Evolutionary conservation across 495 filamentous ascomycete species (phyloP).

Genomic region (Oidiodendron maius): DNA sequence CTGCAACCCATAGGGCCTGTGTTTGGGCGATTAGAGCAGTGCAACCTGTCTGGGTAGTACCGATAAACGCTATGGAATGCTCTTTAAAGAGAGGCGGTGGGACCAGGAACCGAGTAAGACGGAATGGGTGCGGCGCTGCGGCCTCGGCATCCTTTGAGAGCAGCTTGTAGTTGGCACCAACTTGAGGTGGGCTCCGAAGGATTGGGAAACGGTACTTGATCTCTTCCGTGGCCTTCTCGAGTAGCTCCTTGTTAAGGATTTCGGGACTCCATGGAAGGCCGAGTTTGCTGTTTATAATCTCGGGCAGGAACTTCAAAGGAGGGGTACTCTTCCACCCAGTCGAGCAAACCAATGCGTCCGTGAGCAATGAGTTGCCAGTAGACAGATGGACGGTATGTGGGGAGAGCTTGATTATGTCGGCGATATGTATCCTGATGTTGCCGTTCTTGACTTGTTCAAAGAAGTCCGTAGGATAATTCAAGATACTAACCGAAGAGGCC

Average conservation of each 20-base stretch:
- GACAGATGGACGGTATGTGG: constrained; percentile 46
- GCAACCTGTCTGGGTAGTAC: constrained; percentile 58
- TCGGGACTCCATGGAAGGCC: neutral
- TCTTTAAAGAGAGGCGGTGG: constrained; percentile 48
- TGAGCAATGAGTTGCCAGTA: constrained; percentile 45
- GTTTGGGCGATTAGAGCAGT: constrained; percentile 57
- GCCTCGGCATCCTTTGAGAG: constrained; percentile 31
- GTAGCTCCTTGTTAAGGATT: constrained; percentile 5
- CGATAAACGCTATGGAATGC: constrained; percentile 61
- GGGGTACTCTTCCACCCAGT: constrained; percentile 65
- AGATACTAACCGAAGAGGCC: constrained; percentile 54
- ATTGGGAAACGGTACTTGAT: constrained; percentile 64
- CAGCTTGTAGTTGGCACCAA: constrained; percentile 37
- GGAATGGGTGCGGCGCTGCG: neutral
- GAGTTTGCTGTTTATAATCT: constrained; percentile 30
- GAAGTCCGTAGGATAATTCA: constrained; percentile 64
- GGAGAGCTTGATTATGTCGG: constrained; percentile 50
- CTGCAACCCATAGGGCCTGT: constrained; percentile 68
- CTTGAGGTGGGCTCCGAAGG: constrained; percentile 39
- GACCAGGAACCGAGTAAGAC: constrained; percentile 67
- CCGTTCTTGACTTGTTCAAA: constrained; percentile 56
- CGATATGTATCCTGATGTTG: constrained; percentile 54
- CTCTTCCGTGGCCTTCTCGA: constrained; percentile 49
- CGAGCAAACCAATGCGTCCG: constrained; percentile 60
- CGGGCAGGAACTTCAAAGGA: constrained; percentile 57